A percentile compares a stretch with the other conserved stretches of the same genome.
These are phyloP conservation scores for Lasiodiplodia sp. DNA, from an alignment of 2,329 filamentous ascomycete genomes.

Conservation along the genomic window DNA sequence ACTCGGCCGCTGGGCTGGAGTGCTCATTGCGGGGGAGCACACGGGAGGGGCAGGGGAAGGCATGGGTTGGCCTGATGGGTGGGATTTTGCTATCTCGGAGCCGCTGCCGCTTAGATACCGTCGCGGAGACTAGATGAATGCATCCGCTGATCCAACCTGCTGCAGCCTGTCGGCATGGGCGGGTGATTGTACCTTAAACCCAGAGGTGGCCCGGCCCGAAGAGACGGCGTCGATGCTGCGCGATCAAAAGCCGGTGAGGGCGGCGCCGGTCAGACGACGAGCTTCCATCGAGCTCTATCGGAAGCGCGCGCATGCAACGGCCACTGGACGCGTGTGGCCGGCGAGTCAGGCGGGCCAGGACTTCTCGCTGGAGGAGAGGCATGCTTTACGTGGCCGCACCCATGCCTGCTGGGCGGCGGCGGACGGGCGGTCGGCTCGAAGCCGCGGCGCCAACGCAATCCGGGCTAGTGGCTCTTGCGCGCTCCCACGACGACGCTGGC, in stretches of 20 bases:
- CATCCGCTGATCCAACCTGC: slow-evolving; percentile 22
- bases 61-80: slow-evolving; percentile 16
- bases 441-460: slow-evolving; percentile 22
- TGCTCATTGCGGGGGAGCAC: slow-evolving; percentile 27
- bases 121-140: slow-evolving; percentile 14
- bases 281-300: background rate
- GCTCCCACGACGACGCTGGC: slow-evolving; percentile 15
- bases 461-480: slow-evolving; percentile 12
- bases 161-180: slow-evolving; percentile 13
- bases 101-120: slow-evolving; percentile 11
- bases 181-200: slow-evolving; percentile 24
- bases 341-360: slow-evolving; percentile 11
- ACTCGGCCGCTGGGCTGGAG: slow-evolving; percentile 21
- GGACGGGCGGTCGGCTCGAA: slow-evolving; percentile 25
- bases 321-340: slow-evolving; percentile 17
- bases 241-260: slow-evolving; percentile 26
- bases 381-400: slow-evolving; percentile 26
- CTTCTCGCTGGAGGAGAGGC: background rate
- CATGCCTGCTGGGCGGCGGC: slow-evolving; percentile 10
- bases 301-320: slow-evolving; percentile 23
- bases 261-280: background rate
- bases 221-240: slow-evolving; percentile 12
- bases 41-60: slow-evolving; percentile 4
- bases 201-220: slow-evolving; percentile 23
- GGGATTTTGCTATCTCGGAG: slow-evolving; percentile 27